Conservation (phyloP, 139 green algal species). For the Chlorella sp. region DNA sequence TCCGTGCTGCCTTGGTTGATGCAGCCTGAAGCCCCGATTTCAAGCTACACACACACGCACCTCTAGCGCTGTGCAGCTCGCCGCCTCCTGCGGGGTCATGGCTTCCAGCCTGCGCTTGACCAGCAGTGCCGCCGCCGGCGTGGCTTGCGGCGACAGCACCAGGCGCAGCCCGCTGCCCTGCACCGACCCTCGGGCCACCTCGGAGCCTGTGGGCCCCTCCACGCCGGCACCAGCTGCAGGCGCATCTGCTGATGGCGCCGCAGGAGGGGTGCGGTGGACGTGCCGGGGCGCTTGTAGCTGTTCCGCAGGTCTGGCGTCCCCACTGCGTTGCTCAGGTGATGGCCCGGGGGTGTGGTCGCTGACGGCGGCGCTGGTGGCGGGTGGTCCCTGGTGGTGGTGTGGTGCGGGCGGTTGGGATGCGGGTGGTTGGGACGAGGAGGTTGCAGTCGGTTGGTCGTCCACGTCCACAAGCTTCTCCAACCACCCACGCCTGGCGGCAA, state of each 20-base stretch:
- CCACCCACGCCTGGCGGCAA: slow-evolving; percentile 43
- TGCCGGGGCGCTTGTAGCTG: too few relatives aligned
- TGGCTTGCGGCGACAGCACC: slow-evolving; percentile 73
- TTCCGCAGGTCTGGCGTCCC: too few relatives aligned
- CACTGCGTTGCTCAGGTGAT: too few relatives aligned
- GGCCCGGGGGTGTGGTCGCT: neutral
- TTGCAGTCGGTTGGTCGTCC: slow-evolving; percentile 26
- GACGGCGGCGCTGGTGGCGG: slow-evolving; percentile 6
- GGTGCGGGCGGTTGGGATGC: neutral
- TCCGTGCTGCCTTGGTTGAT: too few relatives aligned
- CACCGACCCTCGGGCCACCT: neutral
- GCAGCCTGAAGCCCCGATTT: too few relatives aligned
- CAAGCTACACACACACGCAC: too few relatives aligned
- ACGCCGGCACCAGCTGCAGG: neutral
- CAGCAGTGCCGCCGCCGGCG: slow-evolving; percentile 49
- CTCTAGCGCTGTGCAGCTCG: slow-evolving; percentile 40
- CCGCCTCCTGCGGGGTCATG: slow-evolving; percentile 22
- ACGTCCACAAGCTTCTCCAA: slow-evolving; percentile 81
- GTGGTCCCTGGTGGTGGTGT: slow-evolving; percentile 7
- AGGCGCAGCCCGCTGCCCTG: slow-evolving; percentile 48
- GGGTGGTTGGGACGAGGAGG: too few relatives aligned
- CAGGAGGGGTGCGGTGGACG: too few relatives aligned
- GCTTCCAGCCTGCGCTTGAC: slow-evolving; percentile 58
- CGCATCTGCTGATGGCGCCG: slow-evolving; percentile 14
- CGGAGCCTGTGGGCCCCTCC: neutral